Evolutionary conservation across 306 rosid genomes (phyloP).

Genomic region (Morella rubra): DNA sequence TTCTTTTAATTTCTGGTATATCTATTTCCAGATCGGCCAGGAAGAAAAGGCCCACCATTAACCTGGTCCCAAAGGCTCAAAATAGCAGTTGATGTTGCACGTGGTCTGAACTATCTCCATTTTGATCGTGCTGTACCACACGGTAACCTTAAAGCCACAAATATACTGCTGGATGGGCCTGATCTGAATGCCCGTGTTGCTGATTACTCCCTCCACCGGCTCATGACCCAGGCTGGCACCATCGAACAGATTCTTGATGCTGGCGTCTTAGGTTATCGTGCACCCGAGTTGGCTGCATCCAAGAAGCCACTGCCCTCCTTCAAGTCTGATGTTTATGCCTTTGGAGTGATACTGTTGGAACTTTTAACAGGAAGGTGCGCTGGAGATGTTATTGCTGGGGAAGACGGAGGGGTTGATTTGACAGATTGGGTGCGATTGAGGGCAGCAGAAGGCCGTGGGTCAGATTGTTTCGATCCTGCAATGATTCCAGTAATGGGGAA

Average conservation of each 20-base stretch:
- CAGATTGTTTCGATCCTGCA: constrained; percentile 77
- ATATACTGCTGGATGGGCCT: constrained; percentile 77
- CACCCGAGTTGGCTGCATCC: constrained; percentile 92
- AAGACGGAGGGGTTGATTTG: constrained; percentile 81
- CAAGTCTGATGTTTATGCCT: constrained; percentile 95
- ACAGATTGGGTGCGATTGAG: constrained; percentile 86
- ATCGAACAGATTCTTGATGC: constrained; percentile 94
- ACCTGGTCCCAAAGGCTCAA: constrained; percentile 92
- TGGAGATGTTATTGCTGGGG: constrained; percentile 87
- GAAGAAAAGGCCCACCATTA: constrained; percentile 82
- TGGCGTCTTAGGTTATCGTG: constrained; percentile 88
- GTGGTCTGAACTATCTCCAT: constrained; percentile 99
- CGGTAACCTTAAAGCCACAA: constrained; percentile 92
- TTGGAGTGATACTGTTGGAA: constrained; percentile 85
- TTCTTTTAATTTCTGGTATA: constrained; percentile 21
- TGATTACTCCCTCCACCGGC: constrained; percentile 98
- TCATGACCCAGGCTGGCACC: constrained; percentile 97
- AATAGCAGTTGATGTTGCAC: constrained; percentile 95
- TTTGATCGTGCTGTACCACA: constrained; percentile 99
- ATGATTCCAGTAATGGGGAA: constrained; percentile 63
- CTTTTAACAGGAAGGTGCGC: constrained; percentile 96
- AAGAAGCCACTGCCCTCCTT: constrained; percentile 95
- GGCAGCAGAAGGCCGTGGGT: constrained; percentile 78
- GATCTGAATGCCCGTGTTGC: constrained; percentile 89
- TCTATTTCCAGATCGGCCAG: constrained; percentile 76